Evolutionary conservation across 805 yeast genomes (phyloP), one percentile per base, ranked within the genome.

Genomic region (Novakomyces olei): DNA sequence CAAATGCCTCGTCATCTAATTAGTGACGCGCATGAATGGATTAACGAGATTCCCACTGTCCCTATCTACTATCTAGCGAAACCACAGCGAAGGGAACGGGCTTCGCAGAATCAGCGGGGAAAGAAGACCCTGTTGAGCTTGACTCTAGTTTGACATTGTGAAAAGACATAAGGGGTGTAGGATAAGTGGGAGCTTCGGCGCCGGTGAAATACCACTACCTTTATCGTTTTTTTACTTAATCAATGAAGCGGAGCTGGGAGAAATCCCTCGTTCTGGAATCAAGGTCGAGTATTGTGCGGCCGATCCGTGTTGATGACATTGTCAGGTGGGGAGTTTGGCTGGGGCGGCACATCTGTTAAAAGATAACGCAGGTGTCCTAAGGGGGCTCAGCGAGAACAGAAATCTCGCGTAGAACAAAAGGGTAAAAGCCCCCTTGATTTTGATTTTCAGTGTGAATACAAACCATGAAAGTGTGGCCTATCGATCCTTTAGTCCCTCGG

Each of bases 391-490:
- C 56, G 58, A 54, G 60, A 55, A 54, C 59, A 54, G 59, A 55
- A 55, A 56, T 53, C 58, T 53, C 55, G 58, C 53, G 59, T 54
- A 54, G 59, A 55, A 53, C 55, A 55, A 55, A 54, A 54, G 58
- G 60, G 60, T 52, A 54, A 55, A 54, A 53, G 58, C 43, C 58
- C 55, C 57, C 55, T 52, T 53, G 59, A 48, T 54, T 54, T 54
- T 54, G 58, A 53, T 54, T 53, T 55, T 54, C 60, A 54, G 58
- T 54, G 60, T 54, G 58, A 54, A 50, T 53, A 50, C 55, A 54
- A 53, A 54, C 57, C 59, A 54, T 54, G 60, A 54, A 55, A 57
- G 57, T 54, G 61, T 54, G 59, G 60, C 61, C 61, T 55, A 57
- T 56, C 60, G 61, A 55, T 55, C 59, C 60, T 55, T 54, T 54